phyloP scores from a whole-genome alignment of 352 stramenopile genomes.

The Globisporangium nodosum region DNA sequence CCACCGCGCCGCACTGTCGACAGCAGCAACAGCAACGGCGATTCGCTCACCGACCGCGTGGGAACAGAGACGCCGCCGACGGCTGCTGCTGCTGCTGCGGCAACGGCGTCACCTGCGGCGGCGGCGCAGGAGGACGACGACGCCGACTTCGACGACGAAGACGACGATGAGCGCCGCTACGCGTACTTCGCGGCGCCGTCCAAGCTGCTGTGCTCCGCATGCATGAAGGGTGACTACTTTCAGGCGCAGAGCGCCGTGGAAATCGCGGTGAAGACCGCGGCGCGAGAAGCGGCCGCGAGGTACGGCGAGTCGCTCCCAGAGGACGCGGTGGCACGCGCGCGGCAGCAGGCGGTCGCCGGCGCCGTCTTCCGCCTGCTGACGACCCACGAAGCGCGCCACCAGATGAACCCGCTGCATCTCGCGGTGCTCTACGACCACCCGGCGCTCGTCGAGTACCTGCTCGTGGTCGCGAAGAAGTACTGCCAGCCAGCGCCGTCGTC shows the following conservation, averaged over 20 bases:
- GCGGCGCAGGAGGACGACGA: conserved; percentile 3
- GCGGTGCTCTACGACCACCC: conserved; percentile 76
- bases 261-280: conserved; percentile 38
- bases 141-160: conserved; percentile 20
- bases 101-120: no score
- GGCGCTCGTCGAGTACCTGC: conserved; percentile 49
- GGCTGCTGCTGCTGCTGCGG: no score
- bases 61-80: background rate
- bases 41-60: background rate
- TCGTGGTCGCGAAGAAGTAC: conserved; percentile 40
- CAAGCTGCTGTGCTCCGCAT: conserved; percentile 62
- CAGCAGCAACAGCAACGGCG: background rate
- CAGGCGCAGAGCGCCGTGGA: conserved; percentile 63
- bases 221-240: conserved; percentile 70
- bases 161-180: conserved; percentile 14
- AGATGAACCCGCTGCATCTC: conserved; percentile 73
- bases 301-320: conserved; percentile 4
- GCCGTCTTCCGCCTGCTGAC: conserved; percentile 51
- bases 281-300: conserved; percentile 9
- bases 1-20: background rate
- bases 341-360: conserved; percentile 7
- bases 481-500: conserved; percentile 18
- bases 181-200: conserved; percentile 55
- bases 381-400: conserved; percentile 53
- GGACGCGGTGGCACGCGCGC: background rate